Conservation (phyloP, 306 rosid species). For the Cucumis hystrix region DNA sequence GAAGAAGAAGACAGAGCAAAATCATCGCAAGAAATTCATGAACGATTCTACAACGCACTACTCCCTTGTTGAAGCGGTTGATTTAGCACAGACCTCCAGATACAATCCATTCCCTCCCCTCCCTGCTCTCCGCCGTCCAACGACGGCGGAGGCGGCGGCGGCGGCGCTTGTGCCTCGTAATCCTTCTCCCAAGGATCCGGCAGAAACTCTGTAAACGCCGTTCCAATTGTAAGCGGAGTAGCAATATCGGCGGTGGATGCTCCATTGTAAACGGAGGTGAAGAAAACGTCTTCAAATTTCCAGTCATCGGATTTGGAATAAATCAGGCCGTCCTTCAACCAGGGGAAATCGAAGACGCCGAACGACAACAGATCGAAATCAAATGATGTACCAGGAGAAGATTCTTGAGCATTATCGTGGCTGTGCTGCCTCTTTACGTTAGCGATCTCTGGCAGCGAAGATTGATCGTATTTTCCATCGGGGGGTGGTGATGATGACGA, state of each 20-base stretch:
- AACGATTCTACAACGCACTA: neutral
- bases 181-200: conserved; percentile 21
- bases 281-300: conserved; percentile 49
- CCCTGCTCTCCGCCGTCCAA: conserved; percentile 28
- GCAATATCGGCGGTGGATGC: neutral
- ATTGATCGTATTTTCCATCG: neutral
- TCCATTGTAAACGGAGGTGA: conserved; percentile 20
- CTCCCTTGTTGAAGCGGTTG: conserved; percentile 25
- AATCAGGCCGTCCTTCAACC: conserved; percentile 74
- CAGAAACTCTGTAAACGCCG: conserved; percentile 17
- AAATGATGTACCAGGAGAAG: neutral
- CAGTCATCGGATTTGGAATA: conserved; percentile 35
- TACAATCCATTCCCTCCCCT: conserved; percentile 38
- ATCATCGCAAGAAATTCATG: neutral
- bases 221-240: conserved; percentile 4
- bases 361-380: conserved; percentile 5
- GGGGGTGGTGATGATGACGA: neutral
- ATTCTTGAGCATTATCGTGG: neutral
- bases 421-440: neutral
- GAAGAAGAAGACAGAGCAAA: neutral
- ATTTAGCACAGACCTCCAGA: conserved; percentile 32
- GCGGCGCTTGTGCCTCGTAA: conserved; percentile 16
- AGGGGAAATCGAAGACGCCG: conserved; percentile 84
- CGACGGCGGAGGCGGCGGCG: conserved; percentile 16
- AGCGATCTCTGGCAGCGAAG: neutral